Evolutionary conservation across 495 filamentous ascomycete species (phyloP).

Genomic region (Monascus purpureus): DNA sequence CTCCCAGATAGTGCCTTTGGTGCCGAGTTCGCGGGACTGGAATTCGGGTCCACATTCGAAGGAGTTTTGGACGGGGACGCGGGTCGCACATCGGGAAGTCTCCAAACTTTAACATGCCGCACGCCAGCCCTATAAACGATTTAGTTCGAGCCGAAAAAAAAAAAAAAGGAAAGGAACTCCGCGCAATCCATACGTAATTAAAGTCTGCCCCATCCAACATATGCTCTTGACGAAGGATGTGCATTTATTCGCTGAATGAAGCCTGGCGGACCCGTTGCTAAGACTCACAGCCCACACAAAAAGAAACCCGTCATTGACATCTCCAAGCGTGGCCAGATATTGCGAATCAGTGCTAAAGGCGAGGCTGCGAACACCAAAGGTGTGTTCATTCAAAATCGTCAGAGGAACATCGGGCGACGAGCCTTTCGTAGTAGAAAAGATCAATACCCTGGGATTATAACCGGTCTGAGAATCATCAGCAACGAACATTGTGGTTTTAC

Average conservation of each 20-base stretch:
- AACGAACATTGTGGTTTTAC: too few species aligned
- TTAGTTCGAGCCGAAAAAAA: slow-evolving; percentile 3
- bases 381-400: slow-evolving; percentile 78
- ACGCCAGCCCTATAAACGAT: slow-evolving; percentile 49
- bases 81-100: slow-evolving; percentile 47
- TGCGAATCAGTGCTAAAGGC: slow-evolving; percentile 81
- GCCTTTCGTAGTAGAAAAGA: slow-evolving; percentile 70
- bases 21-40: slow-evolving; percentile 25
- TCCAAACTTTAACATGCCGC: slow-evolving; percentile 89
- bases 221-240: slow-evolving; percentile 70
- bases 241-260: slow-evolving; percentile 91
- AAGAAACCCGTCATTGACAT: slow-evolving; percentile 83
- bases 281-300: slow-evolving; percentile 80
- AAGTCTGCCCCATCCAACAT: slow-evolving; percentile 66
- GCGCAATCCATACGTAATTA: slow-evolving; percentile 44
- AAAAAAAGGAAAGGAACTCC: neutral
- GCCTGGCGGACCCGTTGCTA: slow-evolving; percentile 66
- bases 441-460: slow-evolving; percentile 78
- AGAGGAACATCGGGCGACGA: slow-evolving; percentile 65
- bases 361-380: slow-evolving; percentile 74
- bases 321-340: slow-evolving; percentile 78
- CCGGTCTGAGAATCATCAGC: slow-evolving; percentile 45
- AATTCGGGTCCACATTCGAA: slow-evolving; percentile 22
- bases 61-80: slow-evolving; percentile 36
- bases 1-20: slow-evolving; percentile 45